Evolutionary conservation across 148 eudicot species (phyloP).

Genomic region (Amaranthus hypochondriacus): DNA sequence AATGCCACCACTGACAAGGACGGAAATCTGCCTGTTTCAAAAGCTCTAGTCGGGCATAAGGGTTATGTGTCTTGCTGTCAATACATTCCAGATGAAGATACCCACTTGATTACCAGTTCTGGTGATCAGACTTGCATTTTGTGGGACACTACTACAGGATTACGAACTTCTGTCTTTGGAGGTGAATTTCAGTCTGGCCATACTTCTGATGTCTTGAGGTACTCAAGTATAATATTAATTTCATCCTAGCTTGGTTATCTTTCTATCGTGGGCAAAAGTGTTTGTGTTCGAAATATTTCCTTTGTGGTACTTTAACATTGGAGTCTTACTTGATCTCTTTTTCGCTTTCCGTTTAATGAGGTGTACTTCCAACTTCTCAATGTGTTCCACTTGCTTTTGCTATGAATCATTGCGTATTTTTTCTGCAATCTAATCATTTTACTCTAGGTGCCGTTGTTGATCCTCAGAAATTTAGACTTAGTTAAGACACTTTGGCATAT

Average conservation of each 20-base stretch:
- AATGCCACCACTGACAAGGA: slow-evolving; percentile 78
- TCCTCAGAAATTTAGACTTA: neutral
- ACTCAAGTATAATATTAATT: slow-evolving; percentile 15
- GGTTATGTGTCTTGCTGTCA: slow-evolving; percentile 96
- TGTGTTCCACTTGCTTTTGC: neutral
- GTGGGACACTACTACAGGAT: slow-evolving; percentile 95
- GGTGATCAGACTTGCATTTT: slow-evolving; percentile 94
- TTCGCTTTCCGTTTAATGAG: neutral
- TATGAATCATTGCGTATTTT: neutral
- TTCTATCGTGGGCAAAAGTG: neutral
- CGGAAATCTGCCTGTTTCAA: slow-evolving; percentile 78
- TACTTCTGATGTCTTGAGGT: slow-evolving; percentile 90
- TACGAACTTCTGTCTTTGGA: slow-evolving; percentile 92
- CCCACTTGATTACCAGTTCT: slow-evolving; percentile 84
- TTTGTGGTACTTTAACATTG: neutral
- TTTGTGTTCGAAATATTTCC: neutral
- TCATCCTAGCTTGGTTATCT: neutral
- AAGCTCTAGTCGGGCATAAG: slow-evolving; percentile 90
- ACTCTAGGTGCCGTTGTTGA: too few species aligned
- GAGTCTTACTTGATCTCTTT: neutral
- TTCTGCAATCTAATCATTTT: neutral
- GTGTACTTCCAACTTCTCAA: neutral
- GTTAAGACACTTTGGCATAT: neutral
- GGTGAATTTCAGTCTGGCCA: slow-evolving; percentile 99
- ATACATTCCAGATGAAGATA: slow-evolving; percentile 89